These are phyloP conservation scores for Aspergillus flavus DNA, from an alignment of 2,329 filamentous ascomycete species.

Conservation along the genomic window DNA sequence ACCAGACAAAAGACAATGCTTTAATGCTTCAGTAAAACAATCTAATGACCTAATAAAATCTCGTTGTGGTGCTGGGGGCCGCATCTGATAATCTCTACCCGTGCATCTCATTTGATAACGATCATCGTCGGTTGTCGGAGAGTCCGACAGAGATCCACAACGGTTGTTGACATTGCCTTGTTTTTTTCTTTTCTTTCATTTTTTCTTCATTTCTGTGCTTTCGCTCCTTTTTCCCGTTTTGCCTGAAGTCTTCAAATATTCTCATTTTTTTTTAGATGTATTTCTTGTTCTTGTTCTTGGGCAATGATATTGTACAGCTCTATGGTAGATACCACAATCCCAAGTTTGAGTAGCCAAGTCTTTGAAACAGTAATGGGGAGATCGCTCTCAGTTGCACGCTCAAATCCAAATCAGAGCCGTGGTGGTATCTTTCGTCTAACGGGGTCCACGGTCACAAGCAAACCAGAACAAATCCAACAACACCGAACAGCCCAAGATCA, in stretches of 20 bases:
- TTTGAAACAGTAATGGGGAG: slow-evolving; percentile 1
- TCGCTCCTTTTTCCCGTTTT: not conserved
- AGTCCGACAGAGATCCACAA: not conserved
- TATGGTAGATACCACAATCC: slow-evolving; percentile 9
- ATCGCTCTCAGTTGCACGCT: not conserved
- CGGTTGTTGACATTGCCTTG: not conserved
- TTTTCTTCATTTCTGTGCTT: not conserved
- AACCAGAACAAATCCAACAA: slow-evolving; percentile 8
- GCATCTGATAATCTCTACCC: slow-evolving; percentile 2
- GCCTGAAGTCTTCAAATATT: not conserved
- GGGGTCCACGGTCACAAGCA: slow-evolving; percentile 4
- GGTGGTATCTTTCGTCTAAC: slow-evolving; percentile 11
- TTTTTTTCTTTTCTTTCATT: not conserved
- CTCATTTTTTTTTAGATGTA: not conserved
- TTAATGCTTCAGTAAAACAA: not conserved
- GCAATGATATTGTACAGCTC: slow-evolving; percentile 6
- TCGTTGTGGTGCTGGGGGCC: not conserved
- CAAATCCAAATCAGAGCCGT: slow-evolving; percentile 1
- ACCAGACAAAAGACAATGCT: not conserved
- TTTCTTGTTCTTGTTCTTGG: not conserved
- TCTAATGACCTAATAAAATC: not conserved
- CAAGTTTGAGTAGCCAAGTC: not conserved
- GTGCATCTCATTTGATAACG: slow-evolving; percentile 2
- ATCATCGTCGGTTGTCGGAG: slow-evolving; percentile 6
- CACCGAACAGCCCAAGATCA: not conserved